Conservation (phyloP, 2,329 filamentous ascomycete species). For the Coniochaeta sp. region DNA sequence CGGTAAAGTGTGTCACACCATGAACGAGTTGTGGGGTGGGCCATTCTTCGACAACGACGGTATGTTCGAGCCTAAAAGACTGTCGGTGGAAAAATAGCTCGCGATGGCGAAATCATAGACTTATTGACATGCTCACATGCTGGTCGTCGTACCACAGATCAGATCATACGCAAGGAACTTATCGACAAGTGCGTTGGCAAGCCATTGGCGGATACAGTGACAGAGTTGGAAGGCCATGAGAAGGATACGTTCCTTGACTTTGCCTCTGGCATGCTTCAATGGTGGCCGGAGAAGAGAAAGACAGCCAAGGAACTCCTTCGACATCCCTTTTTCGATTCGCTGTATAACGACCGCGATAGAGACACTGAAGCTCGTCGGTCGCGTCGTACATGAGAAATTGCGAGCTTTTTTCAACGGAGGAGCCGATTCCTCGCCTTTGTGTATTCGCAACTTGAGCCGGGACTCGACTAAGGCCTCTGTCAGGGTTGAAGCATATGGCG, state of each 20-base stretch:
- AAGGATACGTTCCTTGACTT: neutral
- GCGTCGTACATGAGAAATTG: neutral
- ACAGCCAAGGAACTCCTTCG: conserved; percentile 13
- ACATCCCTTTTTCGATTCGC: conserved; percentile 13
- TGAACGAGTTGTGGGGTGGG: conserved; percentile 1
- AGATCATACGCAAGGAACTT: neutral
- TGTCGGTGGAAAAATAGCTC: neutral
- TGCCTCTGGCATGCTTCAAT: conserved; percentile 14
- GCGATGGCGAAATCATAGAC: neutral
- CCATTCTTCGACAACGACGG: neutral
- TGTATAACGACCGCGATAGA: conserved; percentile 1
- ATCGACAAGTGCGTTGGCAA: neutral
- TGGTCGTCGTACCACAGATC: neutral
- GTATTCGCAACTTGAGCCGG: too few relatives aligned
- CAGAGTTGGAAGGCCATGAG: neutral
- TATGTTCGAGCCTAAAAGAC: too few relatives aligned
- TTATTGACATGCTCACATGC: neutral
- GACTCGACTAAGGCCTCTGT: too few relatives aligned
- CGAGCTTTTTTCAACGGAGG: too few relatives aligned
- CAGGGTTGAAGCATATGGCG: too few relatives aligned
- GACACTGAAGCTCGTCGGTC: neutral
- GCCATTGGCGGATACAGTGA: neutral
- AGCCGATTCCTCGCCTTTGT: too few relatives aligned
- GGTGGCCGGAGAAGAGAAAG: conserved; percentile 16
- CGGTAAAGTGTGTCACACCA: neutral